Conservation (phyloP, 2,329 filamentous ascomycete species). For the Aspergillus chevalieri region DNA sequence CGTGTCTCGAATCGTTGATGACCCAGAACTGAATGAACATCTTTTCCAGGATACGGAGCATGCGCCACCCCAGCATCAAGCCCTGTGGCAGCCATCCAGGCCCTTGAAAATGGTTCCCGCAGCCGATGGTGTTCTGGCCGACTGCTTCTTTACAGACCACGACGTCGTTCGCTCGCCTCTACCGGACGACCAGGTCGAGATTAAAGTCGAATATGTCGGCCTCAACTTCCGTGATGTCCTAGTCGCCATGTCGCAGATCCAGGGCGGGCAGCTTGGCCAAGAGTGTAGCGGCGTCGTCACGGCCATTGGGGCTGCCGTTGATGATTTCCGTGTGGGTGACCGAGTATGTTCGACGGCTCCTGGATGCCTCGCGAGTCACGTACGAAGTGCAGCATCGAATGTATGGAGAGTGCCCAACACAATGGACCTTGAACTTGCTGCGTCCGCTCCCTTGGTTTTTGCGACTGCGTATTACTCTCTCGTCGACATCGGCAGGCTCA, state of each 20-base stretch:
- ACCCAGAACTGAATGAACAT: conserved; percentile 14
- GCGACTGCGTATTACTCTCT: conserved; percentile 18
- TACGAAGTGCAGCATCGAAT: conserved; percentile 20
- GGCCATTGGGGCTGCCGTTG: conserved; percentile 24
- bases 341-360: conserved; percentile 26
- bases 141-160: conserved; percentile 20
- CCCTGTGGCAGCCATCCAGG: conserved; percentile 15
- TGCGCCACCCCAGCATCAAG: conserved; percentile 9
- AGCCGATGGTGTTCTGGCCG: conserved; percentile 17
- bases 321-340: conserved; percentile 25
- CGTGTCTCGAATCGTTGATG: conserved; percentile 15
- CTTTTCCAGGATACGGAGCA: conserved; percentile 18
- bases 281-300: conserved; percentile 30
- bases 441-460: conserved; percentile 16
- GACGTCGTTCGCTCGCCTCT: conserved; percentile 3
- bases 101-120: conserved; percentile 19
- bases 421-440: conserved; percentile 16
- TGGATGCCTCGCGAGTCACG: conserved; percentile 26
- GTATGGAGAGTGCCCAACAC: conserved; percentile 12
- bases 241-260: conserved; percentile 30
- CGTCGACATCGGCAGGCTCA: conserved; percentile 14
- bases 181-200: conserved; percentile 24
- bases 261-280: conserved; percentile 24
- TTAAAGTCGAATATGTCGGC: conserved; percentile 30
- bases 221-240: conserved; percentile 34